Percentiles rank a stretch among this genome's conserved stretches.
Evolutionary conservation across 2,329 filamentous ascomycete species (phyloP).

Genomic region (Hymenoscyphus salicellus): DNA sequence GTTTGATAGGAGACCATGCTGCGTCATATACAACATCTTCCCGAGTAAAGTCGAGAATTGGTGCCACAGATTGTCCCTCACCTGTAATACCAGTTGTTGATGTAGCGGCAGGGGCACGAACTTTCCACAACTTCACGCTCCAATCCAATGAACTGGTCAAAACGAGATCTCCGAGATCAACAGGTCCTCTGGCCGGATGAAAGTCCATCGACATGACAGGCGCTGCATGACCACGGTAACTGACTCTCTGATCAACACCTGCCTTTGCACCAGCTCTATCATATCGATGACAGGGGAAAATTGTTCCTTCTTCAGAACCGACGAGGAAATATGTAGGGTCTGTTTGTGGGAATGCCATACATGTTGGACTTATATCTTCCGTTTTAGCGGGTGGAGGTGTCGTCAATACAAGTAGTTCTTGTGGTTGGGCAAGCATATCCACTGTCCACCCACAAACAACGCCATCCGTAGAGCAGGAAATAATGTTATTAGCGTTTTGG

Average conservation of each 20-base stretch:
- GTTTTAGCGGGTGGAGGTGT: constrained; percentile 84
- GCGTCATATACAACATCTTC: constrained; percentile 98
- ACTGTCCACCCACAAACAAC: constrained; percentile 97
- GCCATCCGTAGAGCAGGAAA: constrained; percentile 93
- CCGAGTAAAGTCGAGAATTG: constrained; percentile 83
- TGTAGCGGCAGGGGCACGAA: constrained; percentile 74
- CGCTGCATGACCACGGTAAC: constrained; percentile 85
- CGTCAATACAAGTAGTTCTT: constrained; percentile 85
- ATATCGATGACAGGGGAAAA: constrained; percentile 95
- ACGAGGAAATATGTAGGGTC: constrained; percentile 98
- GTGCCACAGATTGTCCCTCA: constrained; percentile 56
- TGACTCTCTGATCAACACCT: constrained; percentile 83
- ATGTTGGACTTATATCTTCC: constrained; percentile 92
- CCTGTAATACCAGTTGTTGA: constrained; percentile 52
- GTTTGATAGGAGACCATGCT: constrained; percentile 90
- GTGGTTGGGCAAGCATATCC: constrained; percentile 95
- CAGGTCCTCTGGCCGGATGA: constrained; percentile 85
- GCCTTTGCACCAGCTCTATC: constrained; percentile 96
- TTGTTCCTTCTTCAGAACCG: constrained; percentile 92
- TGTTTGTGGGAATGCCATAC: constrained; percentile 88
- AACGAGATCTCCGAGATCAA: constrained; percentile 91
- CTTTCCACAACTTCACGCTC: constrained; percentile 96
- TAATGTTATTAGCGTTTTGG: constrained; percentile 97
- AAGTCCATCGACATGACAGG: constrained; percentile 96
- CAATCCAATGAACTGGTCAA: constrained; percentile 92